A percentile compares a stretch with the other conserved stretches of the same genome.
phyloP scores from a whole-genome alignment of 352 stramenopile genomes.

The Globisporangium nunn region DNA sequence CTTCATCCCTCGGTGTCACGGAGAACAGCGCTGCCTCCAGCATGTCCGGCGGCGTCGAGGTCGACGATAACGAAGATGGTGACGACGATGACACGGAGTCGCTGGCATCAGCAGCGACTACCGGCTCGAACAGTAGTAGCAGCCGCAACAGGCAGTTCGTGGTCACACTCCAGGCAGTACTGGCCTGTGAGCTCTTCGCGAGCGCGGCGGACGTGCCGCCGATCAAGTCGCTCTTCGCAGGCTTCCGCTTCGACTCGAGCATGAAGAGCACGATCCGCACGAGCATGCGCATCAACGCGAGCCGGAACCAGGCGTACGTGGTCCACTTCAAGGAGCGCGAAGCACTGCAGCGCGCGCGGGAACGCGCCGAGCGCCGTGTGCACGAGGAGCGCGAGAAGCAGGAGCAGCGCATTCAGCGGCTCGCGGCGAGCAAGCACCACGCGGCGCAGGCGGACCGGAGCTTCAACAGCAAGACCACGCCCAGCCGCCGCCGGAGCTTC shows the following conservation, averaged over 20 bases:
- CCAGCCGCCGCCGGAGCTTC: constrained; percentile 38
- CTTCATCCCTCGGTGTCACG: neutral
- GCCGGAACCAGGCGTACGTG: constrained; percentile 56
- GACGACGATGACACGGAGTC: constrained; percentile 1
- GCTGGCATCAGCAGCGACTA: constrained; percentile 1
- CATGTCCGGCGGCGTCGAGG: neutral
- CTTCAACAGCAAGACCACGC: constrained; percentile 42
- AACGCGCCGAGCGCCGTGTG: constrained; percentile 56
- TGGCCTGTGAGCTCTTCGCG: constrained; percentile 35
- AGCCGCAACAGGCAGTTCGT: constrained; percentile 28
- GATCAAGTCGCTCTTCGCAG: constrained; percentile 48
- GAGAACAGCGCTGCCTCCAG: neutral
- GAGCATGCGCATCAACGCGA: constrained; percentile 76
- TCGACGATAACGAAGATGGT: neutral
- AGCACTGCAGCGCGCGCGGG: constrained; percentile 35
- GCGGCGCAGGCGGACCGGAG: constrained; percentile 15
- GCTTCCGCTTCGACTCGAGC: constrained; percentile 58
- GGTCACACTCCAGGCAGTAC: constrained; percentile 30
- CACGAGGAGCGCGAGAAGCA: constrained; percentile 66
- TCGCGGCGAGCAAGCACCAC: constrained; percentile 24
- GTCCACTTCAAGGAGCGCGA: constrained; percentile 63
- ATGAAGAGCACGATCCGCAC: constrained; percentile 71
- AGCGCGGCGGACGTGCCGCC: constrained; percentile 22
- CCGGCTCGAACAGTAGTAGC: neutral
- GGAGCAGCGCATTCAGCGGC: constrained; percentile 44